These are phyloP conservation scores for Blastobotrys persicus DNA, from an alignment of 1,139 yeast genomes.

Conservation along the genomic window DNA sequence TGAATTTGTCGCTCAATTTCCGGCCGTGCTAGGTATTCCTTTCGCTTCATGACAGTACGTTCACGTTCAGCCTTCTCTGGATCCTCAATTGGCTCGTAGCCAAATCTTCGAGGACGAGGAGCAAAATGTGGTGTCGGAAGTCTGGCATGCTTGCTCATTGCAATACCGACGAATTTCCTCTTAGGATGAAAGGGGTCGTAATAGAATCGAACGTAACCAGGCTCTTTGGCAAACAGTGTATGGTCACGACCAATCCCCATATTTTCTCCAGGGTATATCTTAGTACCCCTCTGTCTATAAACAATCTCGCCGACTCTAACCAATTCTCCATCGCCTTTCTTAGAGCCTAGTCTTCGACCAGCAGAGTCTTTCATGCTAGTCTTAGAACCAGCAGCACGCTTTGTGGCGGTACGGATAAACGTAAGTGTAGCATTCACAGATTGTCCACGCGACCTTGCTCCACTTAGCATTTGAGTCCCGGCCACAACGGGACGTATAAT, in stretches of 20 bases:
- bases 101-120: conserved; percentile 84
- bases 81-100: conserved; percentile 57
- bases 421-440: conserved; percentile 10
- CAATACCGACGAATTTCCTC: conserved; percentile 87
- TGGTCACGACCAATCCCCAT: conserved; percentile 87
- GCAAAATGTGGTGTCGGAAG: conserved; percentile 88
- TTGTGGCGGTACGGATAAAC: conserved; percentile 81
- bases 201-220: conserved; percentile 89
- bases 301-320: conserved; percentile 84
- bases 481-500: neutral
- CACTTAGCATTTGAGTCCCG: neutral
- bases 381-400: conserved; percentile 90
- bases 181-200: conserved; percentile 96
- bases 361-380: conserved; percentile 93
- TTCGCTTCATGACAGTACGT: conserved; percentile 55
- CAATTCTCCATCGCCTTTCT: conserved; percentile 68
- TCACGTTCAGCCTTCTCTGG: conserved; percentile 54
- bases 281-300: conserved; percentile 96
- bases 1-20: conserved; percentile 43
- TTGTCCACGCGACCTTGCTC: conserved; percentile 2
- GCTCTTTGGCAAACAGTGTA: conserved; percentile 86
- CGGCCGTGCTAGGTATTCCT: conserved; percentile 59
- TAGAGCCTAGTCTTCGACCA: conserved; percentile 92
- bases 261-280: conserved; percentile 92
- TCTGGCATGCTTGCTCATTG: conserved; percentile 57